These are phyloP conservation scores for Peniophora sp. DNA, from an alignment of 1,284 basidiomycete species.

Conservation along the genomic window DNA sequence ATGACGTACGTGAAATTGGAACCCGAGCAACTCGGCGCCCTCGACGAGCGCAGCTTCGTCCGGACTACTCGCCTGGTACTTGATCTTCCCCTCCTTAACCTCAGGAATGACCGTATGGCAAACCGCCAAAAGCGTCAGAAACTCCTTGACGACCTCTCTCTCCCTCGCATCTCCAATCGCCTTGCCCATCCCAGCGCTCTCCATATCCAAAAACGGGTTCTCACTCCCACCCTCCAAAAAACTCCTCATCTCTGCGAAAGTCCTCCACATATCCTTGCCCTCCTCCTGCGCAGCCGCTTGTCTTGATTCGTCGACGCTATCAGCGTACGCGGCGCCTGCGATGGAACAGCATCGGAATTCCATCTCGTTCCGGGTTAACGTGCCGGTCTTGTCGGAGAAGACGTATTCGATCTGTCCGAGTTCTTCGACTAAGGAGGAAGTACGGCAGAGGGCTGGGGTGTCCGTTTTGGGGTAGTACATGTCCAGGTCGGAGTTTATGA, in stretches of 20 bases:
- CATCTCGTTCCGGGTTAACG: constrained; percentile 97
- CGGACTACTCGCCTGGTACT: constrained; percentile 95
- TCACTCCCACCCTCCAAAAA: constrained; percentile 34
- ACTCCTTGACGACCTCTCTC: constrained; percentile 69
- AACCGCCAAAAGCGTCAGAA: constrained; percentile 86
- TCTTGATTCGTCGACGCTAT: constrained; percentile 79
- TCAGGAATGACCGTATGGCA: constrained; percentile 99
- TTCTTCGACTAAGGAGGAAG: constrained; percentile 96
- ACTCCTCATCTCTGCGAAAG: constrained; percentile 66
- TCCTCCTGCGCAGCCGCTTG: constrained; percentile 53
- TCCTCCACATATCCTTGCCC: constrained; percentile 64
- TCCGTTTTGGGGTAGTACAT: constrained; percentile 96
- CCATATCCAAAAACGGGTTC: constrained; percentile 50
- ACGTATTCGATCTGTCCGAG: constrained; percentile 99
- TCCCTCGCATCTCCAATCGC: constrained; percentile 25
- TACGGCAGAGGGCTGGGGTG: constrained; percentile 94
- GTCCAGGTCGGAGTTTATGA: constrained; percentile 95
- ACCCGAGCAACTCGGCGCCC: constrained; percentile 89
- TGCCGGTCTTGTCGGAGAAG: constrained; percentile 98
- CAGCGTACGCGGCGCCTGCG: constrained; percentile 85
- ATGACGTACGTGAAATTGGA: constrained; percentile 83
- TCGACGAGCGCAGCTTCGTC: constrained; percentile 96
- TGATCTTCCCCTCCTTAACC: constrained; percentile 73
- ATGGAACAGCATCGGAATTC: constrained; percentile 92
- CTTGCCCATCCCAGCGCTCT: constrained; percentile 30